Conservation (phyloP, 129 eudicot genomes). For the Flaveria linearis region DNA sequence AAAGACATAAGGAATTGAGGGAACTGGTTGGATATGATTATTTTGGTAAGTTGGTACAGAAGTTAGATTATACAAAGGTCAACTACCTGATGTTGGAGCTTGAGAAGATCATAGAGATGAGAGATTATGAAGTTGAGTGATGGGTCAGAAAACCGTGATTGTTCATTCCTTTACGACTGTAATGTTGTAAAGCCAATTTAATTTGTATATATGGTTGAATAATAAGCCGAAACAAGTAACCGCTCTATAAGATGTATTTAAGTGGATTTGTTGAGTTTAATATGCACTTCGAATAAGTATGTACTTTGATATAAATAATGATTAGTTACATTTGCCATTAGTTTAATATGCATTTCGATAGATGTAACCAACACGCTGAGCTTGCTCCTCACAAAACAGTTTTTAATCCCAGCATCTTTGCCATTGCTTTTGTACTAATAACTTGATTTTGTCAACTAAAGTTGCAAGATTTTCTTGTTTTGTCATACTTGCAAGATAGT, state of each 20-base stretch:
- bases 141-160: no score
- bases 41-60: constrained; percentile 18
- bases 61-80: neutral
- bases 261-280: neutral
- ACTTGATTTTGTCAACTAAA: no score
- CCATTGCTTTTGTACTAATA: no score
- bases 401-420: no score
- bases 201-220: no score
- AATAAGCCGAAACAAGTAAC: neutral
- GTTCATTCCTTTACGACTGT: no score
- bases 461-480: no score
- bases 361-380: no score
- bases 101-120: constrained; percentile 29
- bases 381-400: no score
- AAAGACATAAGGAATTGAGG: constrained; percentile 10
- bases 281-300: neutral
- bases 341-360: neutral
- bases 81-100: constrained; percentile 10
- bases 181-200: neutral
- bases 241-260: neutral
- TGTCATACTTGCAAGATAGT: no score
- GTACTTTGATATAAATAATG: neutral
- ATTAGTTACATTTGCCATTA: neutral
- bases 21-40: constrained; percentile 35
- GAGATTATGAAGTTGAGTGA: constrained; percentile 11